A percentile compares a stretch with the other conserved stretches of the same genome.
Evolutionary conservation across 2,329 filamentous ascomycete genomes (phyloP).

Genomic region (Verruconis gallopava): DNA sequence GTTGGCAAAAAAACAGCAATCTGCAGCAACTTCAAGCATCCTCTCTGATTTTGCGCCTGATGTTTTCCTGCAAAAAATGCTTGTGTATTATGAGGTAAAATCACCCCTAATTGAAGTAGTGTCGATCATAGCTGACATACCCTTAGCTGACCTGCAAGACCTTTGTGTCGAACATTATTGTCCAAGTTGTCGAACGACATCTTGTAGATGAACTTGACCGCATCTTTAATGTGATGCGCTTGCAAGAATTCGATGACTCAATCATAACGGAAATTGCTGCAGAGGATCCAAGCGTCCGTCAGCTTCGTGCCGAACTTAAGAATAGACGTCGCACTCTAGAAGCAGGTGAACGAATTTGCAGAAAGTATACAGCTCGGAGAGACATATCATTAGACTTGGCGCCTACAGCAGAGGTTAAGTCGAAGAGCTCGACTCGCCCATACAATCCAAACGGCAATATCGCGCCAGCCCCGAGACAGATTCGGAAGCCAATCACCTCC

Average conservation of each 20-base stretch:
- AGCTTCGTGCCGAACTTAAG: slow-evolving; percentile 3
- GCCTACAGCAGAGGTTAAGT: not conserved
- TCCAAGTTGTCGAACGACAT: slow-evolving; percentile 11
- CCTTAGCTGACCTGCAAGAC: slow-evolving; percentile 5
- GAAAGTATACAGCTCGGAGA: slow-evolving; percentile 7
- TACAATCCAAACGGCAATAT: slow-evolving; percentile 1
- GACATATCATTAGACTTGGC: slow-evolving; percentile 6
- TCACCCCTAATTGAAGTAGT: too few species aligned
- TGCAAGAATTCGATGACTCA: slow-evolving; percentile 6
- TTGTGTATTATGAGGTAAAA: slow-evolving; percentile 8
- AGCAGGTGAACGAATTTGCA: slow-evolving; percentile 8
- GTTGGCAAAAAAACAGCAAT: slow-evolving; percentile 3
- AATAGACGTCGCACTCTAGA: slow-evolving; percentile 8
- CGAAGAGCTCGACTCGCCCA: not conserved
- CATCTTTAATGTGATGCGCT: slow-evolving; percentile 6
- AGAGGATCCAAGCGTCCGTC: slow-evolving; percentile 3
- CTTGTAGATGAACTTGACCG: slow-evolving; percentile 9
- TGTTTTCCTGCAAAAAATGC: slow-evolving; percentile 9
- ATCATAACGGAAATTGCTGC: slow-evolving; percentile 6
- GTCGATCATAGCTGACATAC: too few species aligned
- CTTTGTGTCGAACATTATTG: slow-evolving; percentile 10
- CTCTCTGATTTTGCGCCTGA: slow-evolving; percentile 9
- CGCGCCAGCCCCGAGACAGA: not conserved
- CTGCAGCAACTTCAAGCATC: not conserved
- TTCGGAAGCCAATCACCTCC: not conserved